Percentiles rank a stretch among this genome's conserved stretches.
These are phyloP conservation scores for Lentinula sp. DNA, from an alignment of 768 basidiomycete species.

Conservation along the genomic window DNA sequence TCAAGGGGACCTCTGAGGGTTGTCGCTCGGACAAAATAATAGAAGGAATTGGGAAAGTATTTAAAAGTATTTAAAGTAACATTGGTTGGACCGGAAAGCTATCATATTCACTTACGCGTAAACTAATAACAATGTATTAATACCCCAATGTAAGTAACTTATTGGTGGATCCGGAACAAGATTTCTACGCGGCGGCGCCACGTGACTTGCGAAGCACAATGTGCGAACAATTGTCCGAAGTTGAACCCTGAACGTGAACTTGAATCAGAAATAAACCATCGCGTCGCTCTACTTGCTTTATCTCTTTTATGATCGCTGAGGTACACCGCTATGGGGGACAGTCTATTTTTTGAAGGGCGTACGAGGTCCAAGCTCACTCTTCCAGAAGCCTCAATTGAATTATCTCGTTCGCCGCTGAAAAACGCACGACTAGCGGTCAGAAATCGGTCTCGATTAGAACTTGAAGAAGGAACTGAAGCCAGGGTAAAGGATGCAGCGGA, in stretches of 20 bases:
- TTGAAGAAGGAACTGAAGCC: background rate
- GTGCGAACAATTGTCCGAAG: no score
- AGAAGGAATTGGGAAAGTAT: background rate
- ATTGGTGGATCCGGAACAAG: no score
- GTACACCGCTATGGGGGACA: background rate
- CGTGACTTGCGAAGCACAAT: no score
- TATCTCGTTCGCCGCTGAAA: conserved; percentile 4
- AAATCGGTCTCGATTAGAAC: background rate
- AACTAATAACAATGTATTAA: no score
- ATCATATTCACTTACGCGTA: no score
- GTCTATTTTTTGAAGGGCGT: background rate
- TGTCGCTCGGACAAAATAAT: background rate
- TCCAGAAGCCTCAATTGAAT: background rate
- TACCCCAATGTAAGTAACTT: no score
- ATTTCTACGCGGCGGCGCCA: no score
- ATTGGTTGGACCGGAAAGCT: background rate
- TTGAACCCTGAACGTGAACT: background rate
- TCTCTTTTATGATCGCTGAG: conserved; percentile 1
- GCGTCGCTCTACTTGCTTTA: background rate
- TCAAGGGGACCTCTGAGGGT: background rate
- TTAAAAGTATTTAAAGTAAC: background rate
- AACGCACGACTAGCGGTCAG: conserved; percentile 1
- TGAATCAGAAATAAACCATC: background rate
- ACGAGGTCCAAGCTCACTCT: background rate
- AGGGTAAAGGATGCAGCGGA: background rate